These are phyloP conservation scores for Spergularia marina DNA, from an alignment of 148 eudicot species.

Conservation along the genomic window DNA sequence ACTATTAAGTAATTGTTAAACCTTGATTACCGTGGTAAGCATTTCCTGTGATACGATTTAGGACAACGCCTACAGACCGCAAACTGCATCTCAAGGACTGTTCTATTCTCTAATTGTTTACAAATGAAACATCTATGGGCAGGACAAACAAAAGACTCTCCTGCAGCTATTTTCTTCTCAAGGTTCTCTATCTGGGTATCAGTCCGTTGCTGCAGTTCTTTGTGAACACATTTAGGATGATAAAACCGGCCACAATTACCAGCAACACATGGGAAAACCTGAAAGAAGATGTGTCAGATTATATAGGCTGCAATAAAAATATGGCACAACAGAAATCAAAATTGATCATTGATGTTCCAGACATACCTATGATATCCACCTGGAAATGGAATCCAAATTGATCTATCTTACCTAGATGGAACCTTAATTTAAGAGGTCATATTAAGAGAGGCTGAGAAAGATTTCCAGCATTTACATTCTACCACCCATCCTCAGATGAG, in stretches of 20 bases:
- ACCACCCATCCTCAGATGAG: too few species aligned
- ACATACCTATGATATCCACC: too few species aligned
- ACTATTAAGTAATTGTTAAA: constrained; percentile 2
- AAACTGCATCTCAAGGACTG: constrained; percentile 54
- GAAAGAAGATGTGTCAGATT: constrained; percentile 22
- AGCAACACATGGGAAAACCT: constrained; percentile 85
- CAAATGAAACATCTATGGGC: constrained; percentile 63
- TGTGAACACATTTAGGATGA: constrained; percentile 66
- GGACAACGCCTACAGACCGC: constrained; percentile 93
- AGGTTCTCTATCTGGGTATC: constrained; percentile 37
- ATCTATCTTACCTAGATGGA: not conserved
- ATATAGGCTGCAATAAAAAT: constrained; percentile 5
- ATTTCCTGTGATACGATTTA: constrained; percentile 73
- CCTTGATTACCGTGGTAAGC: constrained; percentile 66
- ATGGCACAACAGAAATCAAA: constrained; percentile 3
- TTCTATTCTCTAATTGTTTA: constrained; percentile 54
- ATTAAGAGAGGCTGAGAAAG: not conserved
- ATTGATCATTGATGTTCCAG: not conserved
- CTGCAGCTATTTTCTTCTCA: constrained; percentile 53
- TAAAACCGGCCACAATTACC: constrained; percentile 82
- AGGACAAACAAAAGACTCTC: constrained; percentile 72
- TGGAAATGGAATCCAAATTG: not conserved
- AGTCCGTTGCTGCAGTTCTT: constrained; percentile 42
- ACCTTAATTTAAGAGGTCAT: not conserved
- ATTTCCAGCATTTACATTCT: too few species aligned